Conservation (phyloP, 768 basidiomycete genomes). For the Lentinula sp. region DNA sequence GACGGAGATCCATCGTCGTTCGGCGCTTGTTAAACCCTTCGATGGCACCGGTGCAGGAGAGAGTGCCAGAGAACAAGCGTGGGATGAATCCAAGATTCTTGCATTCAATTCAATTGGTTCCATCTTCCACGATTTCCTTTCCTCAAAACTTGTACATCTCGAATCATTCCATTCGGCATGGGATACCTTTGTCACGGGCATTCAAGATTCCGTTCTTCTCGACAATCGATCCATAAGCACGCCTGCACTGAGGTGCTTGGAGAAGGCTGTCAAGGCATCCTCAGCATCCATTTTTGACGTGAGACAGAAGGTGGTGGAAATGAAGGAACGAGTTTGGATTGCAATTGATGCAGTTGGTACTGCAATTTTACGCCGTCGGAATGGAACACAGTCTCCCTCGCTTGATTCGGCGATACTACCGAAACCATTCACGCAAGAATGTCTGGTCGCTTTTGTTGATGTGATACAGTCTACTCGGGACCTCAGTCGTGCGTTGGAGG, state of each 20-base stretch:
- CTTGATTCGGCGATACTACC: conserved; percentile 17
- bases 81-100: conserved; percentile 87
- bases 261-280: conserved; percentile 67
- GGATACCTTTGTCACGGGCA: conserved; percentile 65
- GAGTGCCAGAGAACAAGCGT: conserved; percentile 42
- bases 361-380: conserved; percentile 31
- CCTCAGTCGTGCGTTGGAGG: conserved; percentile 40
- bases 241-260: conserved; percentile 80
- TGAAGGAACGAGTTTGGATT: conserved; percentile 63
- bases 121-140: conserved; percentile 77
- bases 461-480: conserved; percentile 57
- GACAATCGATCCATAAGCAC: conserved; percentile 71
- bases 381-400: conserved; percentile 13
- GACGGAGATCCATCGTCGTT: conserved; percentile 41
- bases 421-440: conserved; percentile 75
- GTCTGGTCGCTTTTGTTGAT: conserved; percentile 74
- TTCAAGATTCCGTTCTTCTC: conserved; percentile 64
- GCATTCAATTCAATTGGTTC: conserved; percentile 80
- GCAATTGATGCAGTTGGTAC: conserved; percentile 63
- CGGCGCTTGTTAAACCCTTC: conserved; percentile 9
- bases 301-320: conserved; percentile 35
- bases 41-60: neutral
- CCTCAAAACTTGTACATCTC: conserved; percentile 66
- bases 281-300: conserved; percentile 22
- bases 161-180: conserved; percentile 67